These are phyloP conservation scores for Protomyces inouyei DNA, from an alignment of 1,139 yeast species.

Conservation along the genomic window DNA sequence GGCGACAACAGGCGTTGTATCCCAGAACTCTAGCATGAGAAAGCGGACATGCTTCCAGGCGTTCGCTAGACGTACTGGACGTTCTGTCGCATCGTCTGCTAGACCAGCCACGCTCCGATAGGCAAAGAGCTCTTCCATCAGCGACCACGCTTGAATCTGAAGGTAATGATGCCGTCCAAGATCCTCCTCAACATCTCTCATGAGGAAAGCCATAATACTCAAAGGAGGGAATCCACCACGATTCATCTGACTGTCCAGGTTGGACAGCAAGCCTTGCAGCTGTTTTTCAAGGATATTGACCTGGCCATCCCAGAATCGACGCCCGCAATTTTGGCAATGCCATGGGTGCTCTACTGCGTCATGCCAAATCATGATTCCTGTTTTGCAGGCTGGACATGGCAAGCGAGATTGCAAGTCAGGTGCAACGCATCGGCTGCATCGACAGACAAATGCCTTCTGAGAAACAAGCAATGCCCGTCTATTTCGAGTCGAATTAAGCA, in stretches of 20 bases:
- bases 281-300: conserved; percentile 5
- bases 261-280: not conserved
- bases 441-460: conserved; percentile 13
- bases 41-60: conserved; percentile 12
- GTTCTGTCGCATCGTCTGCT: not conserved
- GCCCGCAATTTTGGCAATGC: conserved; percentile 5
- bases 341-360: conserved; percentile 11
- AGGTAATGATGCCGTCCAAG: conserved; percentile 2
- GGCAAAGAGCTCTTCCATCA: conserved; percentile 17
- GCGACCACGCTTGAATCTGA: conserved; percentile 1
- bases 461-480: conserved; percentile 1
- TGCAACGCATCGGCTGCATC: conserved; percentile 4
- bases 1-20: conserved; percentile 15
- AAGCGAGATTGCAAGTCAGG: conserved; percentile 12
- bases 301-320: conserved; percentile 24
- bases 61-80: conserved; percentile 7
- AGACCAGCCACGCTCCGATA: not conserved
- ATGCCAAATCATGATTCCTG: not conserved
- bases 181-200: conserved; percentile 9
- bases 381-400: conserved; percentile 17
- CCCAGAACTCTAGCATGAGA: conserved; percentile 4
- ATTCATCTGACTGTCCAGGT: conserved; percentile 12
- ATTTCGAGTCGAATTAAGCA: conserved; percentile 9
- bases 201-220: conserved; percentile 5
- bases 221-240: conserved; percentile 12